Conservation (phyloP, 371 early-diverging fungal genomes). For the Zychaea mexicana region DNA sequence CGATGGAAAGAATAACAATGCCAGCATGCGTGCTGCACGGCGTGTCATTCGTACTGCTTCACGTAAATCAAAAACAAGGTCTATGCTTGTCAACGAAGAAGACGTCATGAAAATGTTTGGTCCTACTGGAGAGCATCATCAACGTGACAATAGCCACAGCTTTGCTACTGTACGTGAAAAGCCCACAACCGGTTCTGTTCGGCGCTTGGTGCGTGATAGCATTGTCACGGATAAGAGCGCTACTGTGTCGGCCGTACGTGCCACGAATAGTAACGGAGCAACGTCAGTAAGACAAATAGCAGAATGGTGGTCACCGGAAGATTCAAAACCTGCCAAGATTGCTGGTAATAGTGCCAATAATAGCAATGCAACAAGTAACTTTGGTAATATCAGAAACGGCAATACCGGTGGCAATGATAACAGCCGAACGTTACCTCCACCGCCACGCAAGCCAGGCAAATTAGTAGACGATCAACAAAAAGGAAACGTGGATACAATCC, state of each 20-base stretch:
- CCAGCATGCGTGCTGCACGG: constrained; percentile 21
- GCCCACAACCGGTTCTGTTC: constrained; percentile 33
- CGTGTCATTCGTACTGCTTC: constrained; percentile 31
- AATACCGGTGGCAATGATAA: no score
- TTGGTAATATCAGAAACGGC: no score
- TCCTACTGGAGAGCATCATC: neutral
- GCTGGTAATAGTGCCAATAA: neutral
- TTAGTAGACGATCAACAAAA: neutral
- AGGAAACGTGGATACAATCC: constrained; percentile 23
- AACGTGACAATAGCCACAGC: neutral
- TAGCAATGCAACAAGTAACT: neutral
- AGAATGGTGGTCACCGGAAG: constrained; percentile 20
- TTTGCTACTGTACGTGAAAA: constrained; percentile 16
- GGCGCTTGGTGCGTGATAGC: constrained; percentile 40
- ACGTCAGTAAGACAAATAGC: constrained; percentile 16
- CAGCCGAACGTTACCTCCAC: neutral
- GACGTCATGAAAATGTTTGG: constrained; percentile 26
- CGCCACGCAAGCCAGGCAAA: neutral
- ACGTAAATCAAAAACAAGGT: constrained; percentile 28
- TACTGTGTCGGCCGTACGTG: constrained; percentile 14
- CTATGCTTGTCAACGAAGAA: constrained; percentile 29
- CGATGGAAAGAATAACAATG: constrained; percentile 1
- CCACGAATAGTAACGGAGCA: neutral
- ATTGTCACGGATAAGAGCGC: constrained; percentile 23
- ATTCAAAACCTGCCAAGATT: neutral